Evolutionary conservation across 768 basidiomycete species (phyloP).

Genomic region (Tephrocybe rancida): DNA sequence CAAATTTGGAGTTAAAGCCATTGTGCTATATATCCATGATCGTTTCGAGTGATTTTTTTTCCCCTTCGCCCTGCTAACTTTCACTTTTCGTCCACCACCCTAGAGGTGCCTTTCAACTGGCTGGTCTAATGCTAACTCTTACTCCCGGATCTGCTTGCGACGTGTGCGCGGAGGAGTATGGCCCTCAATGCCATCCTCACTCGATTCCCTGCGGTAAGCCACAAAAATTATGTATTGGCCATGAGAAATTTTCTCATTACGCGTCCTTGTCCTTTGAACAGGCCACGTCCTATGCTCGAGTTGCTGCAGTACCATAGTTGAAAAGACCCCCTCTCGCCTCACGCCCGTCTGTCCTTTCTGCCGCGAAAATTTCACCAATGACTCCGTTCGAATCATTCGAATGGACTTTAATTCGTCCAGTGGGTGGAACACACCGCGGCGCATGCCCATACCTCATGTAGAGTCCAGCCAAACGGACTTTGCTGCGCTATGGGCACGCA

Average conservation of each 20-base stretch:
- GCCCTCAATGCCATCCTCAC: constrained; percentile 72
- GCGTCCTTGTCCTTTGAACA: constrained; percentile 30
- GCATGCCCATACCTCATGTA: constrained; percentile 40
- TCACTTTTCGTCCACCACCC: constrained; percentile 37
- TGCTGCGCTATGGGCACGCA: constrained; percentile 42
- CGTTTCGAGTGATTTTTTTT: constrained; percentile 44
- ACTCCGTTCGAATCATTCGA: constrained; percentile 74
- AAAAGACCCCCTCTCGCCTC: constrained; percentile 74
- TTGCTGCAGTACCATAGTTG: constrained; percentile 80
- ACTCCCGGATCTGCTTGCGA: constrained; percentile 83
- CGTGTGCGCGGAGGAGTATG: constrained; percentile 88
- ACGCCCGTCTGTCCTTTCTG: constrained; percentile 85
- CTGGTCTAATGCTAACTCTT: constrained; percentile 76
- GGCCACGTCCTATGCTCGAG: constrained; percentile 80
- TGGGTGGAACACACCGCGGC: constrained; percentile 70
- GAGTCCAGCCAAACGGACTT: constrained; percentile 50
- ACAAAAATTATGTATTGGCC: constrained; percentile 21
- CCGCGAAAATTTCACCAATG: constrained; percentile 70
- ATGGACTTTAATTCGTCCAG: constrained; percentile 67
- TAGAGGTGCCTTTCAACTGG: constrained; percentile 44
- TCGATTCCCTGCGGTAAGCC: constrained; percentile 79
- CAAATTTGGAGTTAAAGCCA: constrained; percentile 37
- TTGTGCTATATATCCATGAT: constrained; percentile 51
- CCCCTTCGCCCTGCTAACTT: constrained; percentile 48
- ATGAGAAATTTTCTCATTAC: constrained; percentile 28